phyloP scores from a whole-genome alignment of 805 yeast genomes.

The Starmera pachycereana region DNA sequence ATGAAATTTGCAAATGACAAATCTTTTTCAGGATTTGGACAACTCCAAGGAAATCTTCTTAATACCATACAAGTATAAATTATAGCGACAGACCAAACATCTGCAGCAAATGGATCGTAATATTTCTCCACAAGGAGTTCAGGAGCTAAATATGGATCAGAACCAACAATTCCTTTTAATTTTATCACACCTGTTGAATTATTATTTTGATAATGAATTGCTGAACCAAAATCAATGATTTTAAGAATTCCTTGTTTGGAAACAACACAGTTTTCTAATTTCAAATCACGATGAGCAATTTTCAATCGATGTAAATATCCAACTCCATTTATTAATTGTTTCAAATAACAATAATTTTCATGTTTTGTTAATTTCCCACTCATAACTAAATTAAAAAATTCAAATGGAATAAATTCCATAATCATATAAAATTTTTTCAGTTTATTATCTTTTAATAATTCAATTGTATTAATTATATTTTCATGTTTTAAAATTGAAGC shows the following conservation, averaged over 20 bases:
- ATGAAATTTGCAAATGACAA: conserved; percentile 63
- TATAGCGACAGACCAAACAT: conserved; percentile 90
- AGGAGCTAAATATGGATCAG: conserved; percentile 93
- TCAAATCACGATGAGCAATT: conserved; percentile 86
- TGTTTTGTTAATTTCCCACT: conserved; percentile 61
- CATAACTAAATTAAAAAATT: conserved; percentile 91
- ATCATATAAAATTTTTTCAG: conserved; percentile 47
- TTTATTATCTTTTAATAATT: conserved; percentile 59
- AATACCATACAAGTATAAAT: conserved; percentile 86
- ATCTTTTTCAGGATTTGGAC: conserved; percentile 63
- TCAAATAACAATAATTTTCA: conserved; percentile 74
- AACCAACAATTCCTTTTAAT: conserved; percentile 85
- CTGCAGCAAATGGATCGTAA: conserved; percentile 84
- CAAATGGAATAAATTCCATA: conserved; percentile 90
- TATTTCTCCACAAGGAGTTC: conserved; percentile 41
- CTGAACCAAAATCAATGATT: conserved; percentile 89
- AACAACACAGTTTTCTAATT: conserved; percentile 90
- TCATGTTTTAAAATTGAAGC: conserved; percentile 73
- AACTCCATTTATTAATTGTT: conserved; percentile 71
- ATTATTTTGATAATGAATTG: conserved; percentile 69
- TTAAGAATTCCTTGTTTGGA: conserved; percentile 65
- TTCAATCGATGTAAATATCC: conserved; percentile 70
- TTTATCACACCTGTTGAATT: conserved; percentile 36
- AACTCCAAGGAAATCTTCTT: conserved; percentile 90
- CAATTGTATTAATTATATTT: conserved; percentile 74